Evolutionary conservation across 139 green algal species (phyloP), one percentile per base, ranked within the genome.

Genomic region (Trebouxia sp.): DNA sequence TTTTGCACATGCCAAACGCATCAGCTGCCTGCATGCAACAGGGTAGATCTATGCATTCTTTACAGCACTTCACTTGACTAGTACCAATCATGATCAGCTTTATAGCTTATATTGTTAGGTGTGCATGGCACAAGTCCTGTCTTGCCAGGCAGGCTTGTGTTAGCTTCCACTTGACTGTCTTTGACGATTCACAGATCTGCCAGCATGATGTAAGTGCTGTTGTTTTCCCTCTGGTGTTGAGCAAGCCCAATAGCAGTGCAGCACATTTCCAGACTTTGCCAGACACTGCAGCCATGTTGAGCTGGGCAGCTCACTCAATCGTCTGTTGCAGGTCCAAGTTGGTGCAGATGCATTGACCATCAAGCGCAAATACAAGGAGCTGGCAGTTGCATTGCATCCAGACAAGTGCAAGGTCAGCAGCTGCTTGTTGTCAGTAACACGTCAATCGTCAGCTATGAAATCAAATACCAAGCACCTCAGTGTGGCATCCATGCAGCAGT

Each of bases 401-500:
- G 72, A 79, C 72, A 62, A 65, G 42, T 79, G 72, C 72, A 79
- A 79, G 72, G 72, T 79, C 28, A 45, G 72, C 24, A 15, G 42
- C 2, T 30, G 7, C 45, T 30, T 6, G 26, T 58, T 22, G 1
- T 58, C 20, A 5, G 20, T 58, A 58, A 17, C 26, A 22, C 50
- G 20, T 22, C 50, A 58, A 22, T 17, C 50, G 4, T 58, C 20
- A 58, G 48, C 20, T 22, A 58, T n/a, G n/a, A n/a, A n/a, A n/a
- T n/a, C n/a, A n/a, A n/a, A n/a, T n/a, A n/a, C n/a, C n/a, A n/a
- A n/a, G n/a, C n/a, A n/a, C n/a, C n/a, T n/a, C n/a, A n/a, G n/a
- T n/a, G n/a, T n/a, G n/a, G n/a, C n/a, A n/a, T n/a, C n/a, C n/a
- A n/a, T n/a, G n/a, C n/a, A n/a, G n/a, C n/a, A n/a, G n/a, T n/a